Evolutionary conservation across 2,329 filamentous ascomycete genomes (phyloP), one percentile per base, ranked within the genome.

Genomic region (Calonectria pteridis): DNA sequence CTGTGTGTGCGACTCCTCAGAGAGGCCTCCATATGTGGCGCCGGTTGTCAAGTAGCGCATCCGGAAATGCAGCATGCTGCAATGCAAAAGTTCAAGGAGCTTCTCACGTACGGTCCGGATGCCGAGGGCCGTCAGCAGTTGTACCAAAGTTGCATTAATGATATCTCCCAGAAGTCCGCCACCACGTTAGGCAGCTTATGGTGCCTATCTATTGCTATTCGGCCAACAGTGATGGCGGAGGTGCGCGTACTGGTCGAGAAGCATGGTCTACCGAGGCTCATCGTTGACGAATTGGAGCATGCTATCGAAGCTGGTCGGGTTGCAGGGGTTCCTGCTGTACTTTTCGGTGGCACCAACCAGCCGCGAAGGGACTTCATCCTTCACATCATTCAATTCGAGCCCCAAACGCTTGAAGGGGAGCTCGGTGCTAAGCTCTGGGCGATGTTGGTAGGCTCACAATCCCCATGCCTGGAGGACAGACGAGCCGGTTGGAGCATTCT

Each of bases 101-200:
- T 96, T n/a, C 85, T 94, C 31, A 81, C 80, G n/a, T 83, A 86
- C 35, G 91, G 93, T 0, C 87, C 91, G 6, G 88, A 88, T 26
- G 71, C 77, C 1, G 85, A 89, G 7, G 91, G 91, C 73, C 91
- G 93, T 59, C 87, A 88, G 71, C 85, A 88, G 26, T 90, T 97
- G 20, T 94, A 93, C 76, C 82, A 88, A 59, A 88, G 89, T 67
- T 97, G 94, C 81, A 88, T 95, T 62, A 78, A 88, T 58, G 93
- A 96, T 78, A 92, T 97, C 58, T 87, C 89, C 3, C 85, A 88
- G 28, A 92, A 89, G 81, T 93, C 92, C 2, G 75, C 85, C 13
- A 93, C 91, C 18, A 91, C 93, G 0, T 89, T 94, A 9, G 95
- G 95, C 1, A 97, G 94, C 77, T 88, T 96, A 26, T 93, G 92